A percentile compares a stretch with the other conserved stretches of the same genome.
phyloP scores from a whole-genome alignment of 441 rosid genomes.

The Bruguiera hainesii region DNA sequence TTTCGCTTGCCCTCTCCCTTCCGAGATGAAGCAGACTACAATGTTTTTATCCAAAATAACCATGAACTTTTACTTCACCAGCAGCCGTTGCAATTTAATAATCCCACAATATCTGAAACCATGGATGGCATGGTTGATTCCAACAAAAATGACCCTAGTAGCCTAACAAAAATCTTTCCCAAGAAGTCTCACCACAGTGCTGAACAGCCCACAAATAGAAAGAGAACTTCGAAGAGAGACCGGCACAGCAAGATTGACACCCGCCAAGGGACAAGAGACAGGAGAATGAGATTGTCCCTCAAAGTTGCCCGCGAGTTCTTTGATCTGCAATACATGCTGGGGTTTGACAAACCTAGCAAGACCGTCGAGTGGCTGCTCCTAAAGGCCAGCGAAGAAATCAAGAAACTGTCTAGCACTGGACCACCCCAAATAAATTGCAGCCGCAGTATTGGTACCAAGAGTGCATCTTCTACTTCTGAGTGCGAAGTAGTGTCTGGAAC shows the following conservation, averaged over 20 bases:
- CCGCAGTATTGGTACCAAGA: conserved; percentile 22
- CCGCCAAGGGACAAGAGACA: conserved; percentile 77
- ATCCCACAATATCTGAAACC: conserved; percentile 27
- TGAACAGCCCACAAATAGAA: conserved; percentile 24
- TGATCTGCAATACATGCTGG: conserved; percentile 78
- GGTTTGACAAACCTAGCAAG: conserved; percentile 80
- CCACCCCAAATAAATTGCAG: conserved; percentile 17
- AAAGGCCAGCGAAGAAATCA: conserved; percentile 57
- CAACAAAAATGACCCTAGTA: conserved; percentile 15
- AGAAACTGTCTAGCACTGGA: conserved; percentile 28
- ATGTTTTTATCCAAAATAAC: conserved; percentile 29
- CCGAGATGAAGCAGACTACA: conserved; percentile 23
- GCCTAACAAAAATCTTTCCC: conserved; percentile 3
- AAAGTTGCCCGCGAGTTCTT: conserved; percentile 77
- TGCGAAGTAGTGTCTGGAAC: conserved; percentile 35
- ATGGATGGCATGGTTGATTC: conserved; percentile 33
- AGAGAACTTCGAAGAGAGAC: conserved; percentile 56
- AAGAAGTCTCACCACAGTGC: neutral
- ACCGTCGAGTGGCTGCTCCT: conserved; percentile 88
- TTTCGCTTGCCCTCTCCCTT: conserved; percentile 49
- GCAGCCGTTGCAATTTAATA: conserved; percentile 21
- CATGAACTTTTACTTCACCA: conserved; percentile 23
- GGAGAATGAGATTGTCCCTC: conserved; percentile 87
- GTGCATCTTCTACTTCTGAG: conserved; percentile 41
- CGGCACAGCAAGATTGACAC: conserved; percentile 91